phyloP scores from a whole-genome alignment of 371 early-diverging fungal species.

The Rhizopus sp. region DNA sequence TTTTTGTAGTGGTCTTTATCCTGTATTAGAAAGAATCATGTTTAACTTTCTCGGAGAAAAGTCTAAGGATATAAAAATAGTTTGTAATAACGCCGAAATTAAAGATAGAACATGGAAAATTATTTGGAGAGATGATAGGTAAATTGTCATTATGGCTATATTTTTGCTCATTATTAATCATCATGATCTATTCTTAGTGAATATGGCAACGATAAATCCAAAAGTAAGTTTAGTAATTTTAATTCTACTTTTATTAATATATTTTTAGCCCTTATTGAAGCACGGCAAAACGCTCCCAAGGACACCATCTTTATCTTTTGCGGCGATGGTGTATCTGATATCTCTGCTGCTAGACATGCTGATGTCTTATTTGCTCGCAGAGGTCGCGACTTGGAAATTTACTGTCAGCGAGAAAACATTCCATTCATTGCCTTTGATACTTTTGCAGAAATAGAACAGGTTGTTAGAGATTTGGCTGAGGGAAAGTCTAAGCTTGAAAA shows the following conservation, averaged over 20 bases:
- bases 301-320: constrained; percentile 62
- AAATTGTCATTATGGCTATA: constrained; percentile 3
- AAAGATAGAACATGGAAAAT: constrained; percentile 56
- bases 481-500: constrained; percentile 32
- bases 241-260: neutral
- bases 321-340: constrained; percentile 74
- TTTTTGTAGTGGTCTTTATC: constrained; percentile 44
- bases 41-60: constrained; percentile 43
- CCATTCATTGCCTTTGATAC: constrained; percentile 56
- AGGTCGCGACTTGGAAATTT: constrained; percentile 63
- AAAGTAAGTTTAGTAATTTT: constrained; percentile 28
- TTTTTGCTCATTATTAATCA: neutral
- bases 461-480: constrained; percentile 33
- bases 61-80: constrained; percentile 46
- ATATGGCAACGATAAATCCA: constrained; percentile 65
- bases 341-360: constrained; percentile 69
- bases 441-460: constrained; percentile 46
- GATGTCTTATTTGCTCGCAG: constrained; percentile 66
- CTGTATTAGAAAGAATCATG: constrained; percentile 51
- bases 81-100: constrained; percentile 51
- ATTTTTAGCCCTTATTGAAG: constrained; percentile 34
- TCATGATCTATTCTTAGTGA: constrained; percentile 16
- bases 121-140: constrained; percentile 59
- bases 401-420: constrained; percentile 57
- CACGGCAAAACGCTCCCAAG: constrained; percentile 33